Base-by-base conservation (phyloP, 371 early-diverging fungal species). In the Apophysomyces elegans region DNA sequence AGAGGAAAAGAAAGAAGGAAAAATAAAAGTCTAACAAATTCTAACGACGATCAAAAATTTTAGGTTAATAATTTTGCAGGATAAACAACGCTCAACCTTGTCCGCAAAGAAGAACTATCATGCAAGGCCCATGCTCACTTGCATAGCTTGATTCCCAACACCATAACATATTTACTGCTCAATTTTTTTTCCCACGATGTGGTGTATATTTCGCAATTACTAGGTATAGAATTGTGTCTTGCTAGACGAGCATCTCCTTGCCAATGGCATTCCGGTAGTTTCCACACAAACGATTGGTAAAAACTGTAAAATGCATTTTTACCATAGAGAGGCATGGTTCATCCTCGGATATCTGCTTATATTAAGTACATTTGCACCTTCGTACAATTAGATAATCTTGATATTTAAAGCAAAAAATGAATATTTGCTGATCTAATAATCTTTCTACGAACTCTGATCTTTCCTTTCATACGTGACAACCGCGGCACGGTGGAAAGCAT, bases 1-100 rank as follows among this genome's bases (percentile, higher is more conserved):
- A 56, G 21, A 56, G n/a, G 16, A 62, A 47, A 47, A 45, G n/a
- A 38, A 62, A 62, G 35, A 62, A 46, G 50, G 32, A 26, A 26
- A 26, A 26, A 26, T 26, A 26, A 26, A 26, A 3, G 32, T 26
- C 32, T 26, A 16, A 9, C 41, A 26, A 45, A 18, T 43, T 59
- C 18, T 59, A 45, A 59, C 26, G 26, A 59, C 36, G 60, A 59
- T 39, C 26, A n/a, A 13, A 59, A 18, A 13, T 45, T 59, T 59
- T 38, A 37, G 32, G 21, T 41, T 38, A 32, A 21, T 21, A 50
- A 50, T 50, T 50, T 50, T 21, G 54, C 54, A 50, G 21, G 21
- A 21, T 21, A 50, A 50, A 50, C 54, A 9, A 50, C 54, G 54
- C 54, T 50, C 54, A 26, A 50, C 21, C 54, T 50, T 50, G 54